Percentiles rank a stretch among this genome's conserved stretches.
Evolutionary conservation across 148 eudicot species (phyloP).

Genomic region (Vaccinium macrocarpon): DNA sequence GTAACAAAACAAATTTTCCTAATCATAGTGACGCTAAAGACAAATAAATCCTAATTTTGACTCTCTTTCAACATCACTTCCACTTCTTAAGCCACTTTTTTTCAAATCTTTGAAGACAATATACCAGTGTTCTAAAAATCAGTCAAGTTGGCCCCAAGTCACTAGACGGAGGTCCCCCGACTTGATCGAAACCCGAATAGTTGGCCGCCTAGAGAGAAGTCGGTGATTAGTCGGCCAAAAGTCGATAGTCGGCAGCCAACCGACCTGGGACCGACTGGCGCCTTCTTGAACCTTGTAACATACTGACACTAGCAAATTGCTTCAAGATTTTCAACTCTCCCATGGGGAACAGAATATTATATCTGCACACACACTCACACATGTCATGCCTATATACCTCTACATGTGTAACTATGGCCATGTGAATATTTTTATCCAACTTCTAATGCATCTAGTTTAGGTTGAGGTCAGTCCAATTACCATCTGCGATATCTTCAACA

Average conservation of each 20-base stretch:
- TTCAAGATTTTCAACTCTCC: neutral
- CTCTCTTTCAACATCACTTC: neutral
- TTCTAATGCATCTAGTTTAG: neutral
- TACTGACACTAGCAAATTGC: neutral
- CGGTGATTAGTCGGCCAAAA: no score
- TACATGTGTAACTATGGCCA: neutral
- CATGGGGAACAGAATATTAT: neutral
- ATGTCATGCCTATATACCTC: neutral
- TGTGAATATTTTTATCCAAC: neutral
- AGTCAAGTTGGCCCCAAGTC: no score
- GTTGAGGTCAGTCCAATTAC: conserved; percentile 32
- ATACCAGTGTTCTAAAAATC: no score
- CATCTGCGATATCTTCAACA: conserved; percentile 70
- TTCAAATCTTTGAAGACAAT: neutral
- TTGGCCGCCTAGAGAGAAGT: no score
- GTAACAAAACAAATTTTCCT: neutral
- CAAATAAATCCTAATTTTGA: neutral
- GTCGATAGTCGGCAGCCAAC: no score
- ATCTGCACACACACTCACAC: neutral
- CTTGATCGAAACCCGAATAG: no score
- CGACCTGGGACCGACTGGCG: no score
- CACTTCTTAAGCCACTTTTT: neutral
- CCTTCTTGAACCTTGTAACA: neutral
- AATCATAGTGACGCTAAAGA: neutral
- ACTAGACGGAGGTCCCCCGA: no score